These are phyloP conservation scores for Neofusicoccum umdonicola DNA, from an alignment of 2,329 filamentous ascomycete genomes.

Conservation along the genomic window DNA sequence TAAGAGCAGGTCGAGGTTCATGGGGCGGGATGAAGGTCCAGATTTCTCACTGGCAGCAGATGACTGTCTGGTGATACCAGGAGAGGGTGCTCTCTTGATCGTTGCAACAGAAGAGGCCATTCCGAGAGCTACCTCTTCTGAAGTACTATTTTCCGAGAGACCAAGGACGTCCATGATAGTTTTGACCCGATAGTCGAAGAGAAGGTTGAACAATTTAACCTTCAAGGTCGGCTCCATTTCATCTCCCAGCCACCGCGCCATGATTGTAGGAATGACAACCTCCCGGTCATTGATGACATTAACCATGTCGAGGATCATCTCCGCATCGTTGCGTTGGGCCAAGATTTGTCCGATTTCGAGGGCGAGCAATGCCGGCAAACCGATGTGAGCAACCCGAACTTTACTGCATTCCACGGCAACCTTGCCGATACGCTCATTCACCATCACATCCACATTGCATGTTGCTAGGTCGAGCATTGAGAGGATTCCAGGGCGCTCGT, in stretches of 20 bases:
- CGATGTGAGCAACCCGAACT: conserved; percentile 59
- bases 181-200: conserved; percentile 84
- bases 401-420: conserved; percentile 39
- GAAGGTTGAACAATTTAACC: conserved; percentile 79
- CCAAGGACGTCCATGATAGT: conserved; percentile 78
- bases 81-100: conserved; percentile 63
- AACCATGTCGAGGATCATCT: conserved; percentile 70
- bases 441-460: conserved; percentile 45
- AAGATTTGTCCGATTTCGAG: conserved; percentile 66
- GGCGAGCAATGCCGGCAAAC: conserved; percentile 77
- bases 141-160: conserved; percentile 59
- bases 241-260: conserved; percentile 87
- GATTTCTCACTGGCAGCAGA: conserved; percentile 28
- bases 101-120: conserved; percentile 79
- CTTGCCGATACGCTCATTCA: conserved; percentile 68
- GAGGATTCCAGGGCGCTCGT: conserved; percentile 86
- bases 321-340: conserved; percentile 62
- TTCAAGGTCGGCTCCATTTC: conserved; percentile 91
- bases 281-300: conserved; percentile 37
- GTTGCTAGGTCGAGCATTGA: conserved; percentile 64
- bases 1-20: conserved; percentile 71
- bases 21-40: conserved; percentile 31
- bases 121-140: conserved; percentile 69
- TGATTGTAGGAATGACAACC: conserved; percentile 65
- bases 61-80: conserved; percentile 37